Evolutionary conservation across 139 green algal species (phyloP), one percentile per base, ranked within the genome.

Genomic region (Pleodorina starrii): DNA sequence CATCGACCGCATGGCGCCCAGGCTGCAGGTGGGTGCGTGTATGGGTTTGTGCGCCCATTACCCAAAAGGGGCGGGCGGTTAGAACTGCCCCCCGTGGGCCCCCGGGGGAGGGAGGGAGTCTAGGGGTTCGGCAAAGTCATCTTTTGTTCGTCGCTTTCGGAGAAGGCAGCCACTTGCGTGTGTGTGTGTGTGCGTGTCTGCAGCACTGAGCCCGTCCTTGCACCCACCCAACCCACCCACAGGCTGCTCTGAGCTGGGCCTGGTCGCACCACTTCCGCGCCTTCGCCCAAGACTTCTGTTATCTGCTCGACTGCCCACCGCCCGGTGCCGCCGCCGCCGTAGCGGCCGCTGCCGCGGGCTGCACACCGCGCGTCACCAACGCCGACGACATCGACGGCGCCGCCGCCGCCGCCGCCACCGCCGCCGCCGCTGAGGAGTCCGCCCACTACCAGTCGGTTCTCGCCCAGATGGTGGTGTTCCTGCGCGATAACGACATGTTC

Each of bases 231-330:
- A 48, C 38, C 11, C 59, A 38, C 42, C n/a, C 10, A 36, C 86
- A 90, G 74, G 73, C 79, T 1, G 86, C 86, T 1, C 59, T 77
- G 36, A 51, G 59, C 32, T 90, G 86, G 86, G 86, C 86, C 19
- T 90, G 86, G 86, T 42, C 40, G 21, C 79, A 76, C 59, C 86
- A 90, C 54, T 90, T 90, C 86, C 54, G 75, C 42, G 38, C 75
- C 42, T 76, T 90, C 40, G 86, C 75, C 50, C 42, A 60, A 21
- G 86, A 90, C 66, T 76, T 80, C 40, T 59, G 27, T 59, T 86
- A 66, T 43, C 71, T 83, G n/a, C 86, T 90, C 43, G 75, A 86
- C 29, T 85, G 74, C 73, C 71, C 79, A 57, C 85, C 85, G 54
- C 21, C 40, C 10, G 72, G 19, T 48, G 36, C 10, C 12, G 7